Evolutionary conservation across 192 early-diverging fungal species (phyloP), one percentile per base, ranked within the genome.

Genomic region (Coemansia sp.): DNA sequence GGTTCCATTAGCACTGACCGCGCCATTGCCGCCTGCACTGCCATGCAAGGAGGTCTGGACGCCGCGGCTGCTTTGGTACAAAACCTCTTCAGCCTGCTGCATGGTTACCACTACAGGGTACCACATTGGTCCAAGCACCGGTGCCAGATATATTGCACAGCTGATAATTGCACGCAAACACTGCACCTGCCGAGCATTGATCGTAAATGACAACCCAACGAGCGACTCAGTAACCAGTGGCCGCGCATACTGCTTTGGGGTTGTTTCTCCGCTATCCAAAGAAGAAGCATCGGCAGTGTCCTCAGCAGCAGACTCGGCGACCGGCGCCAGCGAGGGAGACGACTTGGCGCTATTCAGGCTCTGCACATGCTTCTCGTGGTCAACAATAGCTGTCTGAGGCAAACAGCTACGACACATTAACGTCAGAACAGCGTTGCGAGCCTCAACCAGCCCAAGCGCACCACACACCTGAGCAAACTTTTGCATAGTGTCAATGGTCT

Each of bases 361-460:
- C 58, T 71, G 64, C 2, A 64, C 66, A 50, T 70, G 60, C 9
- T 70, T 71, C 44, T 76, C 69, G 25, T 71, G 75, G 20, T 76
- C 61, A 4, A 69, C 59, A 40, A 71, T 65, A 6, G 75, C 65
- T 9, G 72, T 77, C n/a, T 83, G 71, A 7, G 97, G 95, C 22
- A 96, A 73, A n/a, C 90, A 87, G 51, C 86, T 85, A 65, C 93
- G 92, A 69, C 94, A 96, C n/a, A 98, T 85, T 43, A 89, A 86
- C 2, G 89, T 86, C 48, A 99, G 63, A 65, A 97, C 90, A 3
- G 92, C 90, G 79, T 99, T 93, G 16, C 96, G 87, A 17, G 94
- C 90, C 19, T 89, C 88, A 6, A 71, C 78, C 12, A 98, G 81
- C 5, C 88, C 89, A 32, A 97, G 74, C 11, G 94, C 88, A 14